phyloP scores from a whole-genome alignment of 2,329 filamentous ascomycete species.

The Dactylonectria estremocensis region DNA sequence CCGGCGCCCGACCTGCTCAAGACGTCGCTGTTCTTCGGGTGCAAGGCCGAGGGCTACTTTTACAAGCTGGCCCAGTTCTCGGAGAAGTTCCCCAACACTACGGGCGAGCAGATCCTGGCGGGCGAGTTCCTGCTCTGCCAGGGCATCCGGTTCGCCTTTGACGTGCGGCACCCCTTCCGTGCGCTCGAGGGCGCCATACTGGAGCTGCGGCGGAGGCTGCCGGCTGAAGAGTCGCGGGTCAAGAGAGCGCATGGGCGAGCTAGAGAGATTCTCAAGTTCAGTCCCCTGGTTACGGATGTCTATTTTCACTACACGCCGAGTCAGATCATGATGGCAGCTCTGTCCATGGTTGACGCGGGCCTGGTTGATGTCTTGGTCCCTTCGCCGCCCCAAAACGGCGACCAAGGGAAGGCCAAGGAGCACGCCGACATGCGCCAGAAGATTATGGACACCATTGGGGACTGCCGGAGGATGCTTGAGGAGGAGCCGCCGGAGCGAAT shows the following conservation, averaged over 20 bases:
- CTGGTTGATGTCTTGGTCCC: slow-evolving; percentile 68
- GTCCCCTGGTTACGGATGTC: slow-evolving; percentile 90
- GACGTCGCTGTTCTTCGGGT: slow-evolving; percentile 92
- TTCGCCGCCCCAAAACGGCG: slow-evolving; percentile 52
- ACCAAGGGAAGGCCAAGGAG: slow-evolving; percentile 42
- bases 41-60: slow-evolving; percentile 91
- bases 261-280: slow-evolving; percentile 81
- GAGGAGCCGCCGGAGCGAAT: slow-evolving; percentile 71
- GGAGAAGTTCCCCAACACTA: slow-evolving; percentile 78
- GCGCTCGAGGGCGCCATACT: slow-evolving; percentile 89
- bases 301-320: slow-evolving; percentile 97
- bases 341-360: slow-evolving; percentile 81
- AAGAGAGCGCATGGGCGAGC: slow-evolving; percentile 80
- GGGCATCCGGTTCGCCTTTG: slow-evolving; percentile 92
- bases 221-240: slow-evolving; percentile 70
- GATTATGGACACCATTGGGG: slow-evolving; percentile 64
- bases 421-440: slow-evolving; percentile 59
- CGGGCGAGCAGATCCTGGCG: slow-evolving; percentile 86
- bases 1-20: slow-evolving; percentile 91
- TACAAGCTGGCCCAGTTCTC: slow-evolving; percentile 76
- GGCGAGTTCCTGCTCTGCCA: slow-evolving; percentile 95
- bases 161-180: slow-evolving; percentile 91
- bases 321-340: slow-evolving; percentile 90
- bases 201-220: slow-evolving; percentile 80
- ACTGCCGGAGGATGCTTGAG: slow-evolving; percentile 69